Conservation (phyloP, 495 filamentous ascomycete genomes). For the Penicillium canariense region DNA sequence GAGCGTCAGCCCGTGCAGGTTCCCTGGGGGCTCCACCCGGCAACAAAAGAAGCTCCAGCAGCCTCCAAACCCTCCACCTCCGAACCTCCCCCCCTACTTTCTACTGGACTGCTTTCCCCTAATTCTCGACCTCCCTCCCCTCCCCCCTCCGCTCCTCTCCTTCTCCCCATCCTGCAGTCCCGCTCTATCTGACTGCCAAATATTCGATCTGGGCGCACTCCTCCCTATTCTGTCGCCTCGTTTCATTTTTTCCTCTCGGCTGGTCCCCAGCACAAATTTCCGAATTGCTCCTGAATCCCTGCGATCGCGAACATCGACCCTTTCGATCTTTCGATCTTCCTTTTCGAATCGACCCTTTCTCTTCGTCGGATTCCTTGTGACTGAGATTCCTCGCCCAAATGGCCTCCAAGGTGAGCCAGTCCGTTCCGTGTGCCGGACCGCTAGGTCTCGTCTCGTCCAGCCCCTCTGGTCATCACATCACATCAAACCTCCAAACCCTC, state of each 20-base stretch:
- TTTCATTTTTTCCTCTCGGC: neutral
- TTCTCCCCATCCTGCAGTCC: neutral
- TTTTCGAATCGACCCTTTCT: neutral
- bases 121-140: neutral
- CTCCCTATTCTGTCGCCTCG: neutral
- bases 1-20: neutral
- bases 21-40: conserved; percentile 1
- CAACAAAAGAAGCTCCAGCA: conserved; percentile 10
- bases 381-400: conserved; percentile 16
- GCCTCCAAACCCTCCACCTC: neutral
- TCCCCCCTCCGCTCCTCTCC: neutral
- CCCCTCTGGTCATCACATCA: neutral
- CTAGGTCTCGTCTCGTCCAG: neutral
- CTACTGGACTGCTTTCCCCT: neutral
- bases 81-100: neutral
- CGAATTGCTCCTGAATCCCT: conserved; percentile 10
- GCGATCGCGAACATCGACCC: neutral
- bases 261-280: conserved; percentile 2
- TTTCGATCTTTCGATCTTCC: conserved; percentile 3
- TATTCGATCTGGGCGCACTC: neutral
- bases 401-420: conserved; percentile 31
- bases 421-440: conserved; percentile 3
- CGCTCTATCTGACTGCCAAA: neutral
- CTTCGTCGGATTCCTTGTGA: neutral
- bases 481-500: no score